Conservation (phyloP, 208 protist genomes). For the Borovskyia barvae region DNA sequence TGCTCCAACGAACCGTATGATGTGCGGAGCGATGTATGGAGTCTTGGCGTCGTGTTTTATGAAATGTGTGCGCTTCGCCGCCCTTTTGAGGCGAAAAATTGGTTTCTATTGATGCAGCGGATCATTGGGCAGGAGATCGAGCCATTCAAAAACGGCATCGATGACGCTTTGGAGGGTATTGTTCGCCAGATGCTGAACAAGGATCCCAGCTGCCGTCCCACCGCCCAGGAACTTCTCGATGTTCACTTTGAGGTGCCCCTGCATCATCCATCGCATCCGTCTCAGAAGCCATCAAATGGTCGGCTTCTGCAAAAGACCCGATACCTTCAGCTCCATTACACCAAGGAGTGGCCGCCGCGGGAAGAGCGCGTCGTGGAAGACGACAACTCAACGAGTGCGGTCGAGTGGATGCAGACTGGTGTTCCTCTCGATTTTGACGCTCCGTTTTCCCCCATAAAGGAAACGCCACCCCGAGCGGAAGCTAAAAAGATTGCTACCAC, state of each 20-base stretch:
- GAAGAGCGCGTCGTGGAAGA: slow-evolving; percentile 3
- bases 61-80: slow-evolving; percentile 92
- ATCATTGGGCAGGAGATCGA: slow-evolving; percentile 64
- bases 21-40: slow-evolving; percentile 94
- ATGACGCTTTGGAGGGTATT: slow-evolving; percentile 63
- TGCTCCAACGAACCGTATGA: slow-evolving; percentile 88
- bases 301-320: slow-evolving; percentile 75
- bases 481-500: background rate
- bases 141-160: slow-evolving; percentile 74
- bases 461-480: background rate
- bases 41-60: slow-evolving; percentile 94
- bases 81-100: slow-evolving; percentile 72
- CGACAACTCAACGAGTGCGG: background rate
- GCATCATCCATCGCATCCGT: slow-evolving; percentile 81
- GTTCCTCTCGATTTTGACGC: slow-evolving; percentile 23
- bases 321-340: slow-evolving; percentile 58
- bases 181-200: slow-evolving; percentile 80
- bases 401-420: slow-evolving; percentile 32
- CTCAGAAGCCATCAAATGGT: slow-evolving; percentile 65
- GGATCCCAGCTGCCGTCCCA: slow-evolving; percentile 62
- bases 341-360: slow-evolving; percentile 38
- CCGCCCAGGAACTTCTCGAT: slow-evolving; percentile 80
- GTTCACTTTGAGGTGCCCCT: slow-evolving; percentile 67
- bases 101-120: slow-evolving; percentile 67
- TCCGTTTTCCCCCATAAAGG: no score